Evolutionary conservation across 768 basidiomycete genomes (phyloP).

Genomic region (Termitomyces eurrhizus): DNA sequence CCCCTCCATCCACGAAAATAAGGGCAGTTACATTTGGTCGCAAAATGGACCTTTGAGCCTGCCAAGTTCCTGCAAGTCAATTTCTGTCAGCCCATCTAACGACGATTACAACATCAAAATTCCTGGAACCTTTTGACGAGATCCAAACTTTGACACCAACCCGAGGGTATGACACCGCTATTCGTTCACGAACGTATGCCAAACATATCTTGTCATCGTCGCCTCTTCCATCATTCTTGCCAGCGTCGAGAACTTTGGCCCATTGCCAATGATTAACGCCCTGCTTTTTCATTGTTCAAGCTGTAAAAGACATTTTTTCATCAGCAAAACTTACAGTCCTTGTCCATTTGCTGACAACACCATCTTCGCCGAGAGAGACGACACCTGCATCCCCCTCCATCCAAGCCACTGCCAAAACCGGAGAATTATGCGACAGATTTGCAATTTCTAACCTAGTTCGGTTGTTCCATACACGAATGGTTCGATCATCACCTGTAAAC

Average conservation of each 20-base stretch:
- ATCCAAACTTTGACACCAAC: constrained; percentile 64
- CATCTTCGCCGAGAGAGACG: constrained; percentile 54
- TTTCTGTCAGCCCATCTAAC: constrained; percentile 6
- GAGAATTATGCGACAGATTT: constrained; percentile 48
- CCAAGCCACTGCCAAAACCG: constrained; percentile 51
- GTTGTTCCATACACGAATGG: constrained; percentile 63
- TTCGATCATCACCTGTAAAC: constrained; percentile 47
- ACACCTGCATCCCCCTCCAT: constrained; percentile 55
- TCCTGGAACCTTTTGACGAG: constrained; percentile 46
- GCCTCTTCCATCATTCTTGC: constrained; percentile 27
- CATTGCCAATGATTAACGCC: constrained; percentile 52
- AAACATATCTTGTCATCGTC: constrained; percentile 44
- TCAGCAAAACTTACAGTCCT: constrained; percentile 37
- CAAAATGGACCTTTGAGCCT: constrained; percentile 57
- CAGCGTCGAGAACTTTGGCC: constrained; percentile 51
- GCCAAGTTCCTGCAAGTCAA: constrained; percentile 50
- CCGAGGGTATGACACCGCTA: constrained; percentile 60
- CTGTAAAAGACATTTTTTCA: neutral
- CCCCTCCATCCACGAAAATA: constrained; percentile 59
- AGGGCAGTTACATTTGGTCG: constrained; percentile 63
- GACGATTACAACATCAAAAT: neutral
- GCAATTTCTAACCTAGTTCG: constrained; percentile 46
- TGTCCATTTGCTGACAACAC: constrained; percentile 57
- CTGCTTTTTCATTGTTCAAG: constrained; percentile 20
- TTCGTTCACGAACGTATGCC: constrained; percentile 51